phyloP scores from a whole-genome alignment of 108 stramenopile species.

The Bacterosira constricta region DNA sequence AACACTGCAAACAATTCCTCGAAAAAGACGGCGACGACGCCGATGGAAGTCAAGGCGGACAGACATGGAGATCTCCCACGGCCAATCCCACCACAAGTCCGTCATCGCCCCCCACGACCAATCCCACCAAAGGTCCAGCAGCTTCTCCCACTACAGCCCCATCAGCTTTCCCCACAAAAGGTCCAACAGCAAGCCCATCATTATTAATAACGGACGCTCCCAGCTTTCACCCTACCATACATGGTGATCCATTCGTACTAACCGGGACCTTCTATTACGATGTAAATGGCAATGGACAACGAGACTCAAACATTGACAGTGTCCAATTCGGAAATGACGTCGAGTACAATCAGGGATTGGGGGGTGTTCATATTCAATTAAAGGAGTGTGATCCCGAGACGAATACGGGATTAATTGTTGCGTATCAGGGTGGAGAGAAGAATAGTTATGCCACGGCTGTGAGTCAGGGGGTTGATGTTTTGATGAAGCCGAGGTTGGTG shows the following conservation, averaged over 20 bases:
- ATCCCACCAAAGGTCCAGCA: too few relatives aligned
- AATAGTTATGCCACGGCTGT: not conserved
- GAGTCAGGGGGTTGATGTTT: slow-evolving; percentile 10
- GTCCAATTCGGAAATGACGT: not conserved
- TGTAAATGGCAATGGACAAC: slow-evolving; percentile 17
- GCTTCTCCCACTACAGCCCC: too few relatives aligned
- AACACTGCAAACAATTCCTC: too few relatives aligned
- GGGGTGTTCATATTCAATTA: slow-evolving; percentile 17
- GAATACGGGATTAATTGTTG: not conserved
- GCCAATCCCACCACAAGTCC: too few relatives aligned
- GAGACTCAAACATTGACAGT: slow-evolving; percentile 1
- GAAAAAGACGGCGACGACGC: too few relatives aligned
- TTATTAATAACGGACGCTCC: too few relatives aligned
- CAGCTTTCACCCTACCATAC: slow-evolving; percentile 17
- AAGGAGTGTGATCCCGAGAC: slow-evolving; percentile 21
- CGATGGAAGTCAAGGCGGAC: too few relatives aligned
- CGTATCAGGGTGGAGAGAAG: not conserved
- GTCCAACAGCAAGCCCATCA: too few relatives aligned
- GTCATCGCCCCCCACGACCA: too few relatives aligned
- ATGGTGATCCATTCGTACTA: slow-evolving; percentile 10
- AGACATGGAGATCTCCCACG: too few relatives aligned
- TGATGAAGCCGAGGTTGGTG: not conserved
- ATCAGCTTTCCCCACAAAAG: too few relatives aligned
- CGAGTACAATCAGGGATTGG: slow-evolving; percentile 22
- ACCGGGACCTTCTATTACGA: slow-evolving; percentile 26